Conservation (phyloP, 805 yeast genomes). For the Spathaspora sp. region DNA sequence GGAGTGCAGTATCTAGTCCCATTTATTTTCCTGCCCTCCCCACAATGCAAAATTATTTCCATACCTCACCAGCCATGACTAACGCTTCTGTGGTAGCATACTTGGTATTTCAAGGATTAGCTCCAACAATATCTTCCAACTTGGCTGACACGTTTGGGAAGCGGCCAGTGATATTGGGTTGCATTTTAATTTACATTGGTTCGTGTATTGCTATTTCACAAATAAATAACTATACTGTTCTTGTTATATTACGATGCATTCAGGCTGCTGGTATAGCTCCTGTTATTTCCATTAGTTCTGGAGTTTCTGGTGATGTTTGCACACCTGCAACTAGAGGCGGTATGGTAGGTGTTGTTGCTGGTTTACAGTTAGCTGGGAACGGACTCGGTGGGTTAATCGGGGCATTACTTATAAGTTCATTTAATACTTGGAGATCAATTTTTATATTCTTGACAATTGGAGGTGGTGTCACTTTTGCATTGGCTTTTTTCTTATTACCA, state of each 20-base stretch:
- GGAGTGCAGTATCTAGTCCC: constrained; percentile 72
- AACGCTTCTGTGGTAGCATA: constrained; percentile 77
- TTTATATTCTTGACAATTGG: constrained; percentile 73
- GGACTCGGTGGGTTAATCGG: constrained; percentile 74
- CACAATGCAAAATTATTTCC: constrained; percentile 50
- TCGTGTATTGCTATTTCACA: constrained; percentile 68
- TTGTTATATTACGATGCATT: constrained; percentile 66
- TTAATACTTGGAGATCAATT: constrained; percentile 63
- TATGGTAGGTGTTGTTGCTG: constrained; percentile 60
- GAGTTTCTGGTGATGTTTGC: constrained; percentile 72
- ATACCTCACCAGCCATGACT: constrained; percentile 52
- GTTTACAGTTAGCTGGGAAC: constrained; percentile 66
- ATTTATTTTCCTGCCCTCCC: constrained; percentile 79
- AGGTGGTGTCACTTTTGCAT: constrained; percentile 41
- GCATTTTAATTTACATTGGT: constrained; percentile 52
- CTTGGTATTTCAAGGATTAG: constrained; percentile 68
- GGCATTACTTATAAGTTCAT: constrained; percentile 38
- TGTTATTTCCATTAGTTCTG: constrained; percentile 64
- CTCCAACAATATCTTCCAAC: constrained; percentile 68
- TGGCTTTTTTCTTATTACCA: constrained; percentile 44
- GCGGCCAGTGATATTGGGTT: constrained; percentile 58
- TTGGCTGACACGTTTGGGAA: constrained; percentile 72
- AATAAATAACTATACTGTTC: constrained; percentile 51
- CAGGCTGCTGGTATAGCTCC: constrained; percentile 80
- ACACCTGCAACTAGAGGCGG: constrained; percentile 66